These are phyloP conservation scores for Vanilla planifolia DNA, from an alignment of 106 monocot species.

Conservation along the genomic window DNA sequence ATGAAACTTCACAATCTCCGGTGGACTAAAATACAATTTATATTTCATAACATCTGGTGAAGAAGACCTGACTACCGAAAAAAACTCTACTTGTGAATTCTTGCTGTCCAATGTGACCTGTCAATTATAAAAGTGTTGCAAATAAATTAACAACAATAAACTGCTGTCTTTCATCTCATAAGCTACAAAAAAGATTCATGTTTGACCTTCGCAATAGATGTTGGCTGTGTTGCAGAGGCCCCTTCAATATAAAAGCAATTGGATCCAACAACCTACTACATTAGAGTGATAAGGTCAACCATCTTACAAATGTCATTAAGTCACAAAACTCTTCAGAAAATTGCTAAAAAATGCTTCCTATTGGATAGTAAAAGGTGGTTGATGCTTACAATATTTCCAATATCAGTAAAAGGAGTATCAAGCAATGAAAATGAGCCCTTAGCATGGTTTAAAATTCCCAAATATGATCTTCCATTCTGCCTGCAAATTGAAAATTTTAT, in stretches of 20 bases:
- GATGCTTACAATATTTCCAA: slow-evolving; percentile 57
- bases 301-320: background rate
- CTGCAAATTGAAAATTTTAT: slow-evolving; percentile 28
- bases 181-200: background rate
- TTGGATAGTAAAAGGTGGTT: background rate
- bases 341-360: background rate
- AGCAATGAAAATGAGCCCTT: slow-evolving; percentile 48
- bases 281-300: background rate
- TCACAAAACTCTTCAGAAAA: background rate
- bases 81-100: slow-evolving; percentile 22
- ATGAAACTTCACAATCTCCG: slow-evolving; percentile 81
- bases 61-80: slow-evolving; percentile 65
- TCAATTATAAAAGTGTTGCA: slow-evolving; percentile 9
- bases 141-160: background rate
- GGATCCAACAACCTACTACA: slow-evolving; percentile 39
- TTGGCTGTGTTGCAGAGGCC: slow-evolving; percentile 71
- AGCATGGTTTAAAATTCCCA: slow-evolving; percentile 63
- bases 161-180: background rate
- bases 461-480: slow-evolving; percentile 73
- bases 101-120: slow-evolving; percentile 61
- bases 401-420: slow-evolving; percentile 73
- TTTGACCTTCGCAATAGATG: slow-evolving; percentile 75
- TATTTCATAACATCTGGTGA: slow-evolving; percentile 46
- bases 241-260: slow-evolving; percentile 68
- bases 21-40: slow-evolving; percentile 57